Percentiles rank a stretch among this genome's conserved stretches.
These are phyloP conservation scores for Fraxinus anomala DNA, from an alignment of 257 asterid genomes.

Conservation along the genomic window DNA sequence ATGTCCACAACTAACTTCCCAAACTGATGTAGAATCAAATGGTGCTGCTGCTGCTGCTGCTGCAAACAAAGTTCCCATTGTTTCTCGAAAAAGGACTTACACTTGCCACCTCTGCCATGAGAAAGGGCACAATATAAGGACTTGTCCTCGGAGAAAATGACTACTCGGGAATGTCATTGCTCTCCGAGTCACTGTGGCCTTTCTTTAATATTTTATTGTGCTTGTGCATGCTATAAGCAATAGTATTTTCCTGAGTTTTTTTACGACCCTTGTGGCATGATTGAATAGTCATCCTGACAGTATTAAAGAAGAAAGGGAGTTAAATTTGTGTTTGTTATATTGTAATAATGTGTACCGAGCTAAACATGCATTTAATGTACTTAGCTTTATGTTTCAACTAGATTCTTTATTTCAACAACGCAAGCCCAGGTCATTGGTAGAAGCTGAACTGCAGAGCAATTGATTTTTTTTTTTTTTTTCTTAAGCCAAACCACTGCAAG, in stretches of 20 bases:
- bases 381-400: not conserved
- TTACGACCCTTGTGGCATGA: not conserved
- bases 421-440: not conserved
- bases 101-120: conserved; percentile 49
- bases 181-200: not conserved
- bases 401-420: not conserved
- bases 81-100: conserved; percentile 32
- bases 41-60: conserved; percentile 16
- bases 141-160: conserved; percentile 49
- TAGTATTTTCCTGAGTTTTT: not conserved
- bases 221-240: conserved; percentile 18
- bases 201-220: not conserved
- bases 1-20: conserved; percentile 45
- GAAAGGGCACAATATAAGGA: conserved; percentile 63
- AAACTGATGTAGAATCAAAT: conserved; percentile 28
- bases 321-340: too few species aligned
- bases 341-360: too few species aligned
- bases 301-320: too few species aligned
- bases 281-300: not conserved
- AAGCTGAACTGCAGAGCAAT: not conserved
- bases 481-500: not conserved
- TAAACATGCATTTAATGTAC: not conserved
- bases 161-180: conserved; percentile 10
- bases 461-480: not conserved
- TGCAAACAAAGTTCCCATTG: conserved; percentile 21